phyloP scores from a whole-genome alignment of 805 yeast species.

The Wickerhamiella parazyma region DNA sequence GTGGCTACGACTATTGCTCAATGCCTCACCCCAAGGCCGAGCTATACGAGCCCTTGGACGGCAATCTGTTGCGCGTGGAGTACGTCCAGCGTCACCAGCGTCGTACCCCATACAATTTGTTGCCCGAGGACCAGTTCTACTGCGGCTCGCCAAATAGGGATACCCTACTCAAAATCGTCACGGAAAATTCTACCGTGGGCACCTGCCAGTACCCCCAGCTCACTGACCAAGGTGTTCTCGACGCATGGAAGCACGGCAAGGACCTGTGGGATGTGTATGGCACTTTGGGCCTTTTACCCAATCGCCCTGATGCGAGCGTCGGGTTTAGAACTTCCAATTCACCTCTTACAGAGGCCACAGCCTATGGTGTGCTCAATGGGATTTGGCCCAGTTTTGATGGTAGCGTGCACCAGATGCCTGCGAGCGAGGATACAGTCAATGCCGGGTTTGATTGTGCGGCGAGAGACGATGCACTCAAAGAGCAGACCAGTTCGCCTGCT shows the following conservation, averaged over 20 bases:
- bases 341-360: slow-evolving; percentile 31
- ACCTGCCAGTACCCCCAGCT: slow-evolving; percentile 32
- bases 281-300: slow-evolving; percentile 20
- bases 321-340: slow-evolving; percentile 30
- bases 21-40: slow-evolving; percentile 33
- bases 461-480: slow-evolving; percentile 22
- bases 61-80: slow-evolving; percentile 27
- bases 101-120: slow-evolving; percentile 31
- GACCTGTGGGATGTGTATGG: slow-evolving; percentile 30
- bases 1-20: slow-evolving; percentile 30
- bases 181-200: slow-evolving; percentile 18
- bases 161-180: slow-evolving; percentile 20
- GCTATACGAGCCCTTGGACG: slow-evolving; percentile 18
- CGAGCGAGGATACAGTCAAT: slow-evolving; percentile 28
- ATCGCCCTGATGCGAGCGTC: slow-evolving; percentile 26
- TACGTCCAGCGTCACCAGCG: slow-evolving; percentile 34
- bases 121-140: slow-evolving; percentile 25
- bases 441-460: slow-evolving; percentile 27
- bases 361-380: slow-evolving; percentile 28
- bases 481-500: slow-evolving; percentile 22
- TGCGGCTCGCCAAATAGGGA: slow-evolving; percentile 25
- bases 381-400: slow-evolving; percentile 27
- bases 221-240: slow-evolving; percentile 30
- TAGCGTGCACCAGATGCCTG: slow-evolving; percentile 23
- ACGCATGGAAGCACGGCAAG: slow-evolving; percentile 29